These are phyloP conservation scores for Scortechinia acanthostroma DNA, from an alignment of 2,329 filamentous ascomycete species.

Conservation along the genomic window DNA sequence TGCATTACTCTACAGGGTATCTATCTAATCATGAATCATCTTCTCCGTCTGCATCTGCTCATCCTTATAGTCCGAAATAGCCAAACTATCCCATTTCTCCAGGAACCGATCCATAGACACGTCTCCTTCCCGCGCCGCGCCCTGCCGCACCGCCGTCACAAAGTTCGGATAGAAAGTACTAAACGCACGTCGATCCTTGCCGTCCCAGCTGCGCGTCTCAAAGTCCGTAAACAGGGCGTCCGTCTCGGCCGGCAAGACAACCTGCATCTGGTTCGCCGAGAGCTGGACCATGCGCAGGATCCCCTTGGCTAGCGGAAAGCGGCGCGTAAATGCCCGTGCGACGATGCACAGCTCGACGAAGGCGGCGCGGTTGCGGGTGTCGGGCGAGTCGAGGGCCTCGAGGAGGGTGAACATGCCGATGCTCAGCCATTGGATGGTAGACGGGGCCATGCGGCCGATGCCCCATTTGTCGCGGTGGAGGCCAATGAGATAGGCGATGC, in stretches of 20 bases:
- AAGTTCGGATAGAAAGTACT: constrained; percentile 15
- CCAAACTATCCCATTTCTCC: constrained; percentile 15
- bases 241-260: not conserved
- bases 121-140: not conserved
- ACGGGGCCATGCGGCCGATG: not conserved
- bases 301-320: not conserved
- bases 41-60: too few species aligned
- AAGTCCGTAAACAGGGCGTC: not conserved
- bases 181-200: constrained; percentile 8
- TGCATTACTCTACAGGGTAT: too few species aligned
- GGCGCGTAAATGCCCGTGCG: not conserved
- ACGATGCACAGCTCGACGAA: not conserved
- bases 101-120: too few species aligned
- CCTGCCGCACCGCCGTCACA: too few species aligned
- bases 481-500: not conserved
- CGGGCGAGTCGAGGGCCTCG: not conserved
- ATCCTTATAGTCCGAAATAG: not conserved
- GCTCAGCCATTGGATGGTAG: not conserved
- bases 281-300: not conserved
- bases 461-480: not conserved
- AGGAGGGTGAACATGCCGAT: not conserved
- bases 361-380: not conserved
- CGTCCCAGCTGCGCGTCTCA: not conserved
- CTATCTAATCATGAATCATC: too few species aligned
- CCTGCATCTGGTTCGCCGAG: not conserved